Conservation (phyloP, 2,329 filamentous ascomycete species). For the Curvularia sp. region DNA sequence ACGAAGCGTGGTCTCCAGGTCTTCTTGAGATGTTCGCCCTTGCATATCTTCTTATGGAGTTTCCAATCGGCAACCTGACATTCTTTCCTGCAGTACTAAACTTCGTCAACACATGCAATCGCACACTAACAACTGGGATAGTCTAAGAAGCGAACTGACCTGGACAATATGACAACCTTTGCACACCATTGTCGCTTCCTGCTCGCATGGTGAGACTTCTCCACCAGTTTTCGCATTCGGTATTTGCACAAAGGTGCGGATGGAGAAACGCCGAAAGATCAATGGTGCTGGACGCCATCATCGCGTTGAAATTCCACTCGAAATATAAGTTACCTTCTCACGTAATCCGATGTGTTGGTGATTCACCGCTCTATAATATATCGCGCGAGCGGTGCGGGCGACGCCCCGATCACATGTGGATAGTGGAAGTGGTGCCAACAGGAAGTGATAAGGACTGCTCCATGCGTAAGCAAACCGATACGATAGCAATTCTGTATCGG, state of each 20-base stretch:
- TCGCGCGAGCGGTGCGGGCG: too few species aligned
- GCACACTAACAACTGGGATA: not conserved
- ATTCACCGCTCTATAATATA: too few species aligned
- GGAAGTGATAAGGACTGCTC: not conserved
- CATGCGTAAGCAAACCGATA: not conserved
- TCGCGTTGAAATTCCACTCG: too few species aligned
- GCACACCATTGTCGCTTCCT: not conserved
- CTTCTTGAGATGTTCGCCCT: not conserved
- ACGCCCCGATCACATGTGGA: too few species aligned
- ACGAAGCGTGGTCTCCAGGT: not conserved
- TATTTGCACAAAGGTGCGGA: conserved; percentile 1
- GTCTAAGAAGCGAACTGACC: not conserved
- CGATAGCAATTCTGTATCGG: not conserved
- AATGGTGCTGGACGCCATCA: too few species aligned
- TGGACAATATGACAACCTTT: not conserved
- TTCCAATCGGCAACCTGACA: conserved; percentile 6
- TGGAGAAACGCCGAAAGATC: not conserved
- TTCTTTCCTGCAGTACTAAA: conserved; percentile 5
- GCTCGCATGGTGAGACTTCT: not conserved
- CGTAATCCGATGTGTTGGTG: too few species aligned
- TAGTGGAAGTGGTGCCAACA: too few species aligned
- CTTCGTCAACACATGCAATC: not conserved
- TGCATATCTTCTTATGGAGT: conserved; percentile 3
- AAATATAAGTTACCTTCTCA: too few species aligned
- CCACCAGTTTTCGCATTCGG: not conserved